Evolutionary conservation across 192 early-diverging fungal species (phyloP), one percentile per base, ranked within the genome.

Genomic region (Coemansia furcata): DNA sequence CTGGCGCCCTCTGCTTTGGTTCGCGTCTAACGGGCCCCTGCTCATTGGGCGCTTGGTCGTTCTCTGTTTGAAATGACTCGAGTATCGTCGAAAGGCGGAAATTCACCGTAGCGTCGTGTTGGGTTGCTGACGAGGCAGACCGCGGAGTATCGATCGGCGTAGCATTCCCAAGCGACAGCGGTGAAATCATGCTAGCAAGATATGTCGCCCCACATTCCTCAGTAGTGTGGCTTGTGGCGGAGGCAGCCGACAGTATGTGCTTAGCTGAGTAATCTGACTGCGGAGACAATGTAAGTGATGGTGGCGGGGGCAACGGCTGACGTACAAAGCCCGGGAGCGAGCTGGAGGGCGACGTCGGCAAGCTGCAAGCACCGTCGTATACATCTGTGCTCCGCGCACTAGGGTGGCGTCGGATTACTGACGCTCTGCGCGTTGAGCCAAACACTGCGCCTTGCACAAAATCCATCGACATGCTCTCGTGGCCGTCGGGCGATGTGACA

Each of bases 391-490:
- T 55, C 61, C 65, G 42, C 0, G 59, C 64, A 58, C 78, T 81
- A 35, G 74, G 73, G n/a, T 81, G 69, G 67, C 78, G 73, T 0
- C 74, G 63, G 3, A 67, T 42, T 6, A 75, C 60, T 8, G 78
- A 81, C n/a, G 78, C 62, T 37, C 80, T 57, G 12, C 80, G 71
- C 1, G 76, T 60, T n/a, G 80, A 82, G 7, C 80, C 80, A 68
- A 82, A 82, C 19, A 82, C 80, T 0, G 80, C 80, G 40, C 80
- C 80, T 63, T 82, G 76, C 14, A 82, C 69, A 71, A 82, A 77
- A 17, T 82, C 75, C n/a, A 60, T 55, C 17, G 80, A 82, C 62
- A 82, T n/a, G 62, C 80, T 81, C 38, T 81, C 78, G 29, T 67
- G 67, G 43, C 78, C 78, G 36, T 81, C 78, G 9, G 74, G 54